Conservation (phyloP, 2,329 filamentous ascomycete genomes). For the Aschersonia sp. region DNA sequence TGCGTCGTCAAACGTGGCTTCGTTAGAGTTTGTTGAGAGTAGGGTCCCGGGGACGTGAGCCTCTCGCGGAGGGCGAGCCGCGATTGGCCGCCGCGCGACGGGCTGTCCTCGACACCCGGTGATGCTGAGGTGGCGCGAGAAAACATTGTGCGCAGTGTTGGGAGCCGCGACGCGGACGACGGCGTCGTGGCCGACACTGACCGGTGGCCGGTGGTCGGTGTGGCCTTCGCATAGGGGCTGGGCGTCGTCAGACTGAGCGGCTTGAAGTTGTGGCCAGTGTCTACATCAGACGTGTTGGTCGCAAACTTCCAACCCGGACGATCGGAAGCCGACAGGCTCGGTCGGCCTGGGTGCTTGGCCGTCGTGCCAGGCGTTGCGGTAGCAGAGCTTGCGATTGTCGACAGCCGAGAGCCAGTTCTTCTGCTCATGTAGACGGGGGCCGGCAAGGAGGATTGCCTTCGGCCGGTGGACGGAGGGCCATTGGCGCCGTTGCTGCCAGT, state of each 20-base stretch:
- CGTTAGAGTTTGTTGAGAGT: conserved; percentile 27
- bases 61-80: conserved; percentile 41
- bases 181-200: conserved; percentile 28
- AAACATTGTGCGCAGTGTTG: conserved; percentile 32
- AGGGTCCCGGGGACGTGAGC: conserved; percentile 32
- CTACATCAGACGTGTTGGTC: conserved; percentile 46
- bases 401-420: conserved; percentile 28
- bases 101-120: conserved; percentile 28
- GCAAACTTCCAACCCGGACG: conserved; percentile 62
- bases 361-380: conserved; percentile 31
- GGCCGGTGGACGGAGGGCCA: conserved; percentile 28
- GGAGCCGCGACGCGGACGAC: conserved; percentile 30
- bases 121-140: conserved; percentile 31
- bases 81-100: conserved; percentile 26
- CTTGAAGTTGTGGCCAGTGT: conserved; percentile 55
- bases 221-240: conserved; percentile 36
- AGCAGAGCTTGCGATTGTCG: conserved; percentile 31
- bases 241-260: conserved; percentile 45
- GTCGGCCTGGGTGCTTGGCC: conserved; percentile 23
- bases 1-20: conserved; percentile 30
- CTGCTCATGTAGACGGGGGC: conserved; percentile 24
- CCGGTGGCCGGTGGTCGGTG: conserved; percentile 21
- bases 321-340: conserved; percentile 30
- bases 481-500: conserved; percentile 24
- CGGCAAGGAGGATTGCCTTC: conserved; percentile 33